Evolutionary conservation across 2,329 filamentous ascomycete species (phyloP), one percentile per base, ranked within the genome.

Genomic region (Diaporthe longicolla): DNA sequence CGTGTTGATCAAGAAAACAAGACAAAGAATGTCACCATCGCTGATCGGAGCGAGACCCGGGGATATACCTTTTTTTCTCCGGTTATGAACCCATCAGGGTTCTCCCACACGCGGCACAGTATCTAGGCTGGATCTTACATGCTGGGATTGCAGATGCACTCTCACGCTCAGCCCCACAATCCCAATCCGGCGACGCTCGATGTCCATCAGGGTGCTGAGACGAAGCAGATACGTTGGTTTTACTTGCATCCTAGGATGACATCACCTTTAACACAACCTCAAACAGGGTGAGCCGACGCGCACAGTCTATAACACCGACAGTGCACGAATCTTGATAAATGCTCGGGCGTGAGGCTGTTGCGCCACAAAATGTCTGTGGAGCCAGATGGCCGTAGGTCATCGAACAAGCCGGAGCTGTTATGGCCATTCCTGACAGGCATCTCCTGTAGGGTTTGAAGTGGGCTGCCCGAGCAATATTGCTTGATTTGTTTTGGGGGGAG

Each of bases 61-160:
- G 45, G 10, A 37, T 37, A 24, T 8, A 52, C 29, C 10, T 35
- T 35, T 50, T n/a, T 11, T 21, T n/a, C n/a, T n/a, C n/a, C n/a
- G 35, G 15, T 11, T n/a, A 48, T 29, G n/a, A 29, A 50, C 70
- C 70, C 70, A 72, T 72, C 70, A 72, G 68, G 70, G 70, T 72
- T 50, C 70, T 72, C 19, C 45, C 45, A 40, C 45, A 24, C 29
- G 37, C 45, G 32, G 17, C 19, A 24, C n/a, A 43, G 8, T 19
- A 8, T 13, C 4, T 21, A 17, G 43, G 40, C 17, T 15, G 1
- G 15, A 11, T 7, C 57, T 40, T 40, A n/a, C 21, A 24, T n/a
- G 19, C 61, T 37, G 21, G 19, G 37, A 9, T 35, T 32, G 24
- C 43, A n/a, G 19, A 45, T 26, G 52, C 9, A 24, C 26, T 43